phyloP scores from a whole-genome alignment of 352 stramenopile species.

The Globisporangium spiculum region DNA sequence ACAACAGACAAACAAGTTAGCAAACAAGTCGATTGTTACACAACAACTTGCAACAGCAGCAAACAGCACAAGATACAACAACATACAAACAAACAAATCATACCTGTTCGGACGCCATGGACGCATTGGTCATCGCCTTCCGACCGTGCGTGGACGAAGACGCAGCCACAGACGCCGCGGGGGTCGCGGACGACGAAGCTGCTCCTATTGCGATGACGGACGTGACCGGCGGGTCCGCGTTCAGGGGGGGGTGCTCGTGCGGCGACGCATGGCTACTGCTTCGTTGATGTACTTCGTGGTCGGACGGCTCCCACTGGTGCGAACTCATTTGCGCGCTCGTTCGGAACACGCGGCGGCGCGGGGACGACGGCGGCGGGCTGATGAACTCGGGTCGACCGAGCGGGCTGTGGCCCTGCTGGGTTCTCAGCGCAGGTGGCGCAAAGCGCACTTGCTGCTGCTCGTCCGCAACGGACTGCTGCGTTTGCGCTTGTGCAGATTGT shows the following conservation, averaged over 20 bases:
- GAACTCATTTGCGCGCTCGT: neutral
- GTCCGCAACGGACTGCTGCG: constrained; percentile 6
- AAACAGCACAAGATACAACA: neutral
- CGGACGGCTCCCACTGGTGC: constrained; percentile 5
- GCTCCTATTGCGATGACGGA: neutral
- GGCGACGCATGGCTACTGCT: constrained; percentile 10
- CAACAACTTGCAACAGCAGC: neutral
- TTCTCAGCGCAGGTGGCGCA: neutral
- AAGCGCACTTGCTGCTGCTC: constrained; percentile 16
- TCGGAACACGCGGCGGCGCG: constrained; percentile 21
- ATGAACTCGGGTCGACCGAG: constrained; percentile 10
- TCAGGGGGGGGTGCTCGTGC: constrained; percentile 6
- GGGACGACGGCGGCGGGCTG: constrained; percentile 12
- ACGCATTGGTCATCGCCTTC: constrained; percentile 5
- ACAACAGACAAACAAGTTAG: neutral
- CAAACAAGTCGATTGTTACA: constrained; percentile 7
- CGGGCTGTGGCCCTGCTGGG: constrained; percentile 5
- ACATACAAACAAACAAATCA: neutral
- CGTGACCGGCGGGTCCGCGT: neutral
- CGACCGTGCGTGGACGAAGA: constrained; percentile 6
- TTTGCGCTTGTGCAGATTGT: neutral
- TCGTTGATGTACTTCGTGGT: constrained; percentile 18
- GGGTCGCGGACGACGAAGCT: neutral
- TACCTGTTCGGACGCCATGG: constrained; percentile 9
- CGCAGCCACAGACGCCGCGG: neutral